A percentile compares a stretch with the other conserved stretches of the same genome.
Conservation (phyloP, 768 basidiomycete genomes). For the Hericium alpestre region DNA sequence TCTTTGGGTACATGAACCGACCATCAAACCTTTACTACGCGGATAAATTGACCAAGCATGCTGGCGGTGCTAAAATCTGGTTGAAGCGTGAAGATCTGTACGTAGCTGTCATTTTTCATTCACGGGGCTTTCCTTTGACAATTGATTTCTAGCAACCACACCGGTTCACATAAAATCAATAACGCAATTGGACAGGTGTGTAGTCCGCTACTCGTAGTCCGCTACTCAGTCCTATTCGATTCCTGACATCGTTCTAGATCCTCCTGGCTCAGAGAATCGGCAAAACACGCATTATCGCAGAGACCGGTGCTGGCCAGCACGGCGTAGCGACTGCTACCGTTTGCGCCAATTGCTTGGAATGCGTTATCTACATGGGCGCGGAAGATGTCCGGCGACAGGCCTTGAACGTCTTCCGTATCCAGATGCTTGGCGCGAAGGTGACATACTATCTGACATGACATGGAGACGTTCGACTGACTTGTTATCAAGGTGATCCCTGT, state of each 20-base stretch:
- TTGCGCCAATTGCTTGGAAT: slow-evolving; percentile 91
- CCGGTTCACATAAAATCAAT: slow-evolving; percentile 98
- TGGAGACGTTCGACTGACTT: background rate
- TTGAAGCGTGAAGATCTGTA: slow-evolving; percentile 91
- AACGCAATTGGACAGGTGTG: slow-evolving; percentile 91
- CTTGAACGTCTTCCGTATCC: slow-evolving; percentile 94
- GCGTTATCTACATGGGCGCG: slow-evolving; percentile 95
- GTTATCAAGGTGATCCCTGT: slow-evolving; percentile 79
- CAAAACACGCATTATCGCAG: slow-evolving; percentile 95
- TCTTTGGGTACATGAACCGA: slow-evolving; percentile 91
- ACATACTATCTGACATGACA: background rate
- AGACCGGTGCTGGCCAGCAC: slow-evolving; percentile 98
- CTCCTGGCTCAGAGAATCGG: slow-evolving; percentile 88
- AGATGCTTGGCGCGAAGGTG: slow-evolving; percentile 92
- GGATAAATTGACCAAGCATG: slow-evolving; percentile 79
- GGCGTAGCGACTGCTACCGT: slow-evolving; percentile 98
- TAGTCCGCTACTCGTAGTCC: slow-evolving; percentile 3
- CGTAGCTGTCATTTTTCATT: background rate
- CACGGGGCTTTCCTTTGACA: background rate
- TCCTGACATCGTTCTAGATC: slow-evolving; percentile 42
- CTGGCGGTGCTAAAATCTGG: slow-evolving; percentile 94
- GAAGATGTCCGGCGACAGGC: slow-evolving; percentile 96
- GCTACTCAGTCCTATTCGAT: background rate
- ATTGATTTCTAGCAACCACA: slow-evolving; percentile 63
- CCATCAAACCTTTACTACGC: slow-evolving; percentile 89